Evolutionary conservation across 1,139 yeast genomes (phyloP).

Genomic region (Yamadazyma diddensiae): DNA sequence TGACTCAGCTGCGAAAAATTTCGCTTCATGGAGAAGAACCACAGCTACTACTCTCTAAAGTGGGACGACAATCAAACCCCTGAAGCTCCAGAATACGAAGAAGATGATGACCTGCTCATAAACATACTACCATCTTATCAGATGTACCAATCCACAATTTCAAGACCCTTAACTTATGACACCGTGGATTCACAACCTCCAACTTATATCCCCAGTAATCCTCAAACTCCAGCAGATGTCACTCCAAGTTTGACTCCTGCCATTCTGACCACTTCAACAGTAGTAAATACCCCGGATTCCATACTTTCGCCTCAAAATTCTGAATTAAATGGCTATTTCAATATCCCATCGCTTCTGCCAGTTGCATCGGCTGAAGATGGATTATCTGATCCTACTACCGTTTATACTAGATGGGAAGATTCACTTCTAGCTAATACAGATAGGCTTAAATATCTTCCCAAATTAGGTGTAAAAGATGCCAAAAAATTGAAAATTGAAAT

Average conservation of each 20-base stretch:
- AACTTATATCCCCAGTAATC: constrained; percentile 3
- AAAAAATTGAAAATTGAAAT: constrained; percentile 27
- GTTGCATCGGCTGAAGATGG: not conserved
- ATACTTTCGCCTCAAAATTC: constrained; percentile 4
- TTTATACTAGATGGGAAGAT: constrained; percentile 18
- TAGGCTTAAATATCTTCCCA: constrained; percentile 30
- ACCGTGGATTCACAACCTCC: constrained; percentile 2
- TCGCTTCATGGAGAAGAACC: constrained; percentile 12
- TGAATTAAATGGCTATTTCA: constrained; percentile 6
- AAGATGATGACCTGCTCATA: constrained; percentile 15
- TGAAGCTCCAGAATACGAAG: constrained; percentile 1
- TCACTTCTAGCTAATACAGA: constrained; percentile 37
- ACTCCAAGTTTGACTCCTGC: not conserved
- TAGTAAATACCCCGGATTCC: not conserved
- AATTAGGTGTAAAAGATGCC: constrained; percentile 28
- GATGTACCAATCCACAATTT: constrained; percentile 38
- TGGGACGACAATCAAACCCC: constrained; percentile 4
- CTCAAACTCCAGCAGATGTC: not conserved
- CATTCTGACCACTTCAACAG: not conserved
- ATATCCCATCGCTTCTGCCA: constrained; percentile 1
- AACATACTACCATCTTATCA: constrained; percentile 43
- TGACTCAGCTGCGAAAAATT: too few relatives aligned
- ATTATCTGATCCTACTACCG: constrained; percentile 9
- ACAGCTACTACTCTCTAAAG: constrained; percentile 2
- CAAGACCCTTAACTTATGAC: constrained; percentile 6